Percentiles rank a stretch among this genome's conserved stretches.
Evolutionary conservation across 345 rosid species (phyloP).

Genomic region (Hypericum androsaemum): DNA sequence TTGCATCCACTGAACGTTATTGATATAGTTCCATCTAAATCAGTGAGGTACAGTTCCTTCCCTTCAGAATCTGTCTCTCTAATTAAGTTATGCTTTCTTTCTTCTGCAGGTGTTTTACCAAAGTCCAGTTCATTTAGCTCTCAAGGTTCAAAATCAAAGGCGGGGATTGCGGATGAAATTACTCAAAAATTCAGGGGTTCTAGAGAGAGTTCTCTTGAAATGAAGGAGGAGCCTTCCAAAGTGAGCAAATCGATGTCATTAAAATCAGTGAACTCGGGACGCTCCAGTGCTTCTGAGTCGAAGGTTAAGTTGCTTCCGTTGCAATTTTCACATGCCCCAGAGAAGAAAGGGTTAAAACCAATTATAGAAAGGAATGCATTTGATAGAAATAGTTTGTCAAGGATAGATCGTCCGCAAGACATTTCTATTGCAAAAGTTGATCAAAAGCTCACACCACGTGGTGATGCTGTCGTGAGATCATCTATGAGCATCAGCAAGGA

Average conservation of each 20-base stretch:
- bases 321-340: conserved; percentile 41
- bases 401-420: conserved; percentile 24
- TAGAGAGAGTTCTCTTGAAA: conserved; percentile 38
- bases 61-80: neutral
- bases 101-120: conserved; percentile 46
- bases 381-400: conserved; percentile 38
- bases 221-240: conserved; percentile 45
- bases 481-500: conserved; percentile 43
- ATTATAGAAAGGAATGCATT: conserved; percentile 36
- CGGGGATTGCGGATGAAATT: conserved; percentile 58
- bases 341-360: conserved; percentile 46
- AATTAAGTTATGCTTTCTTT: conserved; percentile 1
- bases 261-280: conserved; percentile 41
- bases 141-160: conserved; percentile 46
- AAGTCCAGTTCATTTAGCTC: conserved; percentile 73
- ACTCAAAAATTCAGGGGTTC: conserved; percentile 45
- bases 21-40: too few relatives aligned
- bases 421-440: conserved; percentile 32
- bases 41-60: too few relatives aligned
- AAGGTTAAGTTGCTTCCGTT: conserved; percentile 45
- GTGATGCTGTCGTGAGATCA: conserved; percentile 32
- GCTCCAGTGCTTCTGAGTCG: conserved; percentile 39
- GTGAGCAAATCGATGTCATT: conserved; percentile 64
- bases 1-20: too few relatives aligned
- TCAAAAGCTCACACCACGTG: conserved; percentile 44